Evolutionary conservation across 371 early-diverging fungal species (phyloP), one percentile per base, ranked within the genome.

Genomic region (Mucor racemosus): DNA sequence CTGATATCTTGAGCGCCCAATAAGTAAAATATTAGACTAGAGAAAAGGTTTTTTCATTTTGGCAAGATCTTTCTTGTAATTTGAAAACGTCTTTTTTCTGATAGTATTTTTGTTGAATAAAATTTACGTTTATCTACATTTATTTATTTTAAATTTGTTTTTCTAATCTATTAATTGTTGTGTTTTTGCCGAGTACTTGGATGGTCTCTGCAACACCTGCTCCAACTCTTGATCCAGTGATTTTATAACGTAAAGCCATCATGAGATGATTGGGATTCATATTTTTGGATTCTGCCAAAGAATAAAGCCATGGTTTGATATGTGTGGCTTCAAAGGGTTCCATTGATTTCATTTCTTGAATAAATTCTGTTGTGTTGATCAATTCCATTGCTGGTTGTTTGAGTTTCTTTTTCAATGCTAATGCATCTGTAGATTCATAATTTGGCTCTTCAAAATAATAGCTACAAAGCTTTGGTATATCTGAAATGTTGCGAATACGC

Each of bases 201-300:
- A 87, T 81, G 0, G 88, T 88, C 38, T 84, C 85, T 6, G 82
- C 81, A 17, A 91, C 83, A 39, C 86, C 87, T 15, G 88, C 87
- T 13, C 91, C 91, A 26, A 88, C 83, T 74, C 81, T 80, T 13
- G 85, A 80, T 7, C 91, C 92, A 14, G 90, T 87, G 9, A 90
- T 71, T 0, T 77, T 79, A 64, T 88, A 90, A 4, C 92, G 79
- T 11, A 89, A 63, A 0, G 81, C 84, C 72, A 87, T 89, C 90
- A 89, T 88, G 15, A 90, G 74, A 33, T 79, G 82, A 35, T 85
- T 87, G 26, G 80, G 74, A 11, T 80, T 79, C 13, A 84, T 65
- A 5, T 76, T 46, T 7, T 76, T 66, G 1, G 34, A 21, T 13
- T 77, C 74, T 38, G 79, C 77, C 19, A 72, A 36, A 10, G 63